Evolutionary conservation across 2,329 filamentous ascomycete genomes (phyloP), one percentile per base, ranked within the genome.

Genomic region (Purpureocillium takamizusanense): DNA sequence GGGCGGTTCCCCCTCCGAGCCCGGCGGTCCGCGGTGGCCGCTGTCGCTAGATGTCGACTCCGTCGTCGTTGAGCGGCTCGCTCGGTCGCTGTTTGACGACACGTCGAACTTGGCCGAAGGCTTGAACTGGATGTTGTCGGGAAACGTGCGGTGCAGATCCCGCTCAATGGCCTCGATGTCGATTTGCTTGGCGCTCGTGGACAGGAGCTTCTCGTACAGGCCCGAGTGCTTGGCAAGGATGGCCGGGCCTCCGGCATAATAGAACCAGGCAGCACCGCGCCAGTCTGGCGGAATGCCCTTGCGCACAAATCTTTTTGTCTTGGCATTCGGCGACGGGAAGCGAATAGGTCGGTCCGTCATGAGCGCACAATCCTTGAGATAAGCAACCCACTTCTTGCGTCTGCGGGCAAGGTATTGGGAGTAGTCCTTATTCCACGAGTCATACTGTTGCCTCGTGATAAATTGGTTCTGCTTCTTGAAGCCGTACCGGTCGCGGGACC

Each of bases 191-290:
- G 85, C 78, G 43, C 68, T 65, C 42, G 76, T 70, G 39, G 73
- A 66, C 25, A 92, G 67, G 30, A 94, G 66, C 37, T 78, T 71
- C 37, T 79, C 74, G 56, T 95, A 97, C 13, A 90, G 66, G 1
- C 86, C 86, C 5, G 78, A 74, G 50, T 94, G 76, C 52, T 86
- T 82, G 37, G 78, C 75, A 42, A 95, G 60, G 47, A 87, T 83
- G 33, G 81, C 78, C 17, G 87, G 87, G 1, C 90, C 90, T 15
- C 87, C 87, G 10, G 88, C 87, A 56, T 95, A 97, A 65, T 85
- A 95, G 60, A 94, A 97, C 90, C 90, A 97, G 33, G 90, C 90
- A 6, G 86, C 83, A n/a, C 90, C 90, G 52, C 90, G 78, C 79
- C 88, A 94, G 47, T 95, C 87, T 0, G 89, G 86, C 3, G 90